Percentiles rank a stretch among this genome's conserved stretches.
These are phyloP conservation scores for Auricularia heimuer DNA, from an alignment of 768 basidiomycete genomes.

Conservation along the genomic window DNA sequence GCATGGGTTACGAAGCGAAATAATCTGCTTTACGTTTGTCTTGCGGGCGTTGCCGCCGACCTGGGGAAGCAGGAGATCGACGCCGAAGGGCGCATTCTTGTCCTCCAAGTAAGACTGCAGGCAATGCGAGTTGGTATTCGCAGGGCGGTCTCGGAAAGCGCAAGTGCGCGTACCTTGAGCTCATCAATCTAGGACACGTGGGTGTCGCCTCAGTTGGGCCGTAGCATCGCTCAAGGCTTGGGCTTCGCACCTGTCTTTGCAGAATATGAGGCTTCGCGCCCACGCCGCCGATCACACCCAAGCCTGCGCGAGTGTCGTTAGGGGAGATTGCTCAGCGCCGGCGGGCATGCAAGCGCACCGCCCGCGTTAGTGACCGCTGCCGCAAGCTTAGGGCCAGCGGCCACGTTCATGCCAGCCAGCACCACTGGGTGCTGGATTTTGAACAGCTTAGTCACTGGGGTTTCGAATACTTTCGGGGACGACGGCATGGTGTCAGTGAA, in stretches of 20 bases:
- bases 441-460: slow-evolving; percentile 68
- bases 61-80: slow-evolving; percentile 78
- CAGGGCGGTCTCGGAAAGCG: slow-evolving; percentile 3
- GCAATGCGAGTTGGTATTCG: not conserved
- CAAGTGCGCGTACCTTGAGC: not conserved
- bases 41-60: slow-evolving; percentile 74
- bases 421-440: slow-evolving; percentile 75
- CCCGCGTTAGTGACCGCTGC: slow-evolving; percentile 87
- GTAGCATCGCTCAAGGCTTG: not conserved
- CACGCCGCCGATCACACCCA: slow-evolving; percentile 79
- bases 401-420: slow-evolving; percentile 84
- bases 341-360: not conserved
- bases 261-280: slow-evolving; percentile 66
- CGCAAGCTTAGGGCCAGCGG: slow-evolving; percentile 74
- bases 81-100: slow-evolving; percentile 41
- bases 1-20: not conserved
- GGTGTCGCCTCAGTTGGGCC: not conserved
- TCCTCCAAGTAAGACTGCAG: slow-evolving; percentile 67
- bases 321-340: slow-evolving; percentile 14
- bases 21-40: slow-evolving; percentile 44
- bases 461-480: slow-evolving; percentile 54
- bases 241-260: slow-evolving; percentile 21
- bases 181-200: not conserved
- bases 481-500: slow-evolving; percentile 42
- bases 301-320: slow-evolving; percentile 28